Base-by-base conservation (phyloP, 1,284 basidiomycete species). In the Inonotus obliquus region DNA sequence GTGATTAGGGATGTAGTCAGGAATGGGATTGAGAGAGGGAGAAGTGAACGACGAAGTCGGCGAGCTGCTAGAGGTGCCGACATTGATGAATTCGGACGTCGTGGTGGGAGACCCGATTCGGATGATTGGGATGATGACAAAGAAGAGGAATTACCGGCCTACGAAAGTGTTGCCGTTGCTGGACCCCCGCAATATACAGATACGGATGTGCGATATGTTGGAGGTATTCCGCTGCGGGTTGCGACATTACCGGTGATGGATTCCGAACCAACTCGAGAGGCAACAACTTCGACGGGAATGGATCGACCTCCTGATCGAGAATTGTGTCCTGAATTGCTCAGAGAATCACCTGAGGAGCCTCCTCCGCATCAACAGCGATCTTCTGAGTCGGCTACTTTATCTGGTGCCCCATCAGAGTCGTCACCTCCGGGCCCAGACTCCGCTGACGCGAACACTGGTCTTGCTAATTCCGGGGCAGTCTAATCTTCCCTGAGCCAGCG, bases 101-200 rank as follows among this genome's bases (percentile, higher is more conserved):
- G 62, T 9, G 60, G 44, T 19, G 62, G 62, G 1, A 48, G 29
- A 17, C 52, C 45, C 6, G 59, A 61, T 27, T 27, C 35, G 1
- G 62, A 61, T 38, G 59, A 61, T 48, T 14, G 14, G 32, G 53
- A 61, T 10, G 54, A 54, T 3, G 53, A 61, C 13, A 56, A 62
- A 23, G 60, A 63, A 29, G 62, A 63, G 17, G 57, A 58, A 11
- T 27, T 64, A 17, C 63, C 63, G n/a, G 63, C 63, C 7, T 64
- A 64, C 27, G 63, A 64, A 27, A 63, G 57, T 38, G 58, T 54
- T 17, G 35, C 47, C 0, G 32, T 57, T 27, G 61, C 52, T 17
- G 56, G 63, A 4, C 63, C 63, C 1, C 63, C 63, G 29, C 53
- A 47, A 14, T 64, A 64, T 44, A 47, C 41, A 0, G 54, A 55